A percentile compares a stretch with the other conserved stretches of the same genome.
phyloP scores from a whole-genome alignment of 768 basidiomycete genomes.

The Tremella fuciformis region DNA sequence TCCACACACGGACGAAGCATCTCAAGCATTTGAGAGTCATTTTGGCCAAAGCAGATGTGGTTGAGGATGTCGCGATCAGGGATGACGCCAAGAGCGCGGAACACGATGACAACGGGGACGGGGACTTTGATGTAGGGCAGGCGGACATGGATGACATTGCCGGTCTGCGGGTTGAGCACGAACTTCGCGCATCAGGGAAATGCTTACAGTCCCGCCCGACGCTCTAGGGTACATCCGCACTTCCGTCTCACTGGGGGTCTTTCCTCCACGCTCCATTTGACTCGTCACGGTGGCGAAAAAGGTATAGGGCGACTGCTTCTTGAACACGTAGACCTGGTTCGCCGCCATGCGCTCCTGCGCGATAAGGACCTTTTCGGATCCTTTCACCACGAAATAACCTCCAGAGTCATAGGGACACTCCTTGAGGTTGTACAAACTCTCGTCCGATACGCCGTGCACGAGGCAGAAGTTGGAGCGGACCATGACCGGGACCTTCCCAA shows the following conservation, averaged over 20 bases:
- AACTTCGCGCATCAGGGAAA: constrained; percentile 43
- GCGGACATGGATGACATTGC: constrained; percentile 85
- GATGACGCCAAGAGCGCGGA: constrained; percentile 94
- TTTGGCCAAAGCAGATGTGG: constrained; percentile 97
- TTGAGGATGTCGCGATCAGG: constrained; percentile 96
- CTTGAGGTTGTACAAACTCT: constrained; percentile 82
- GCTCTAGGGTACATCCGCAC: constrained; percentile 93
- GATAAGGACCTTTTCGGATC: constrained; percentile 99
- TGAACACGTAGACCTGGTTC: constrained; percentile 98
- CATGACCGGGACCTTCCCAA: constrained; percentile 86
- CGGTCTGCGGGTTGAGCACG: constrained; percentile 24
- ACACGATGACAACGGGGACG: constrained; percentile 98
- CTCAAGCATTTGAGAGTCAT: constrained; percentile 92
- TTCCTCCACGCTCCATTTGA: constrained; percentile 95
- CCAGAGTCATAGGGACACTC: constrained; percentile 97
- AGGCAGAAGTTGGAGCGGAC: constrained; percentile 93
- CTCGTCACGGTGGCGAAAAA: constrained; percentile 89
- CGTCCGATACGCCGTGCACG: constrained; percentile 71
- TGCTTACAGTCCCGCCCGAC: constrained; percentile 74
- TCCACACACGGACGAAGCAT: constrained; percentile 98
- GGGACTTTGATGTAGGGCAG: constrained; percentile 98
- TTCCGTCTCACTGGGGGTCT: constrained; percentile 88
- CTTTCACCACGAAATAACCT: constrained; percentile 99
- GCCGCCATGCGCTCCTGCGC: constrained; percentile 99
- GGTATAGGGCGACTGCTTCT: constrained; percentile 87